Evolutionary conservation across 306 rosid genomes (phyloP), one percentile per base, ranked within the genome.

Genomic region (Parietaria judaica): DNA sequence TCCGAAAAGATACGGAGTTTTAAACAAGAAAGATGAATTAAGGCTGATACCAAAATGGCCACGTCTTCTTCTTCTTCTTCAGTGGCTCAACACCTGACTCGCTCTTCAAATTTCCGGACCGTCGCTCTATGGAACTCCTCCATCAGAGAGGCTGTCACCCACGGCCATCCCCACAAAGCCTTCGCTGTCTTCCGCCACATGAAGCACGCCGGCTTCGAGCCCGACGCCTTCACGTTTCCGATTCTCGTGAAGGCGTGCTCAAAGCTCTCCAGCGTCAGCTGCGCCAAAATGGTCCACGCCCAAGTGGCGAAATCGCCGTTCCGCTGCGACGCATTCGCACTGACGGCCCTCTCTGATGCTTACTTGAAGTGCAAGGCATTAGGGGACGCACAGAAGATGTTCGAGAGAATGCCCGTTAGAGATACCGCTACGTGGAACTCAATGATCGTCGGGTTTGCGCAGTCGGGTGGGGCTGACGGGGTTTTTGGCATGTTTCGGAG

Each of bases 391-490:
- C 59, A 61, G 69, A 56, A 57, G 4, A 45, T 81, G 63, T 86
- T 86, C 54, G 84, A 60, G 56, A 72, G 61, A 74, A 81, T 81
- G 81, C 78, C 81, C 3, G 41, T 6, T 1, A 84, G 81, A 69
- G 88, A 83, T 51, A 51, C 70, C 46, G 73, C 86, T 66, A 67
- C 86, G 46, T 86, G 90, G 84, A 86, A 86, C 47, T 74, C 81
- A 6, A 83, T 86, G 80, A 72, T 86, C 36, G 13, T 65, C 41
- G 95, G 88, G 10, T 86, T 83, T 57, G 70, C 76, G 61, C 86
- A 73, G 3, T 65, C 44, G 1, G 80, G 81, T 31, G 68, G 39
- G 37, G 44, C 68, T 14, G 79, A 79, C 48, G 60, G 68, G 63
- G 65, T 75, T 51, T 70, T 77, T 1, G 9, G 45, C 58, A 63